A percentile compares a stretch with the other conserved stretches of the same genome.
Evolutionary conservation across 148 eudicot species (phyloP).

Genomic region (Rhododendron williamsianum): DNA sequence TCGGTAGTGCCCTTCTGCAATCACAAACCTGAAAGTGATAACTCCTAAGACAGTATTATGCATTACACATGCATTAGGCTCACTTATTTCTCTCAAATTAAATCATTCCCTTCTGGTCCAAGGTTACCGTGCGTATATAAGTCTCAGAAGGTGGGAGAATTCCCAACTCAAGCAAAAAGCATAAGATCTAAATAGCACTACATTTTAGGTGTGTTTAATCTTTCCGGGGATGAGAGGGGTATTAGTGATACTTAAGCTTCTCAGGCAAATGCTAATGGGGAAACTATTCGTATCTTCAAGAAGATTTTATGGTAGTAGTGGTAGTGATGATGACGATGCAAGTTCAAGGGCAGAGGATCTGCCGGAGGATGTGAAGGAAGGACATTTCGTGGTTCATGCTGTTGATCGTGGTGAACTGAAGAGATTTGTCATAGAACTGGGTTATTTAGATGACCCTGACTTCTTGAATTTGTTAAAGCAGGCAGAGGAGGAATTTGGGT

Average conservation of each 20-base stretch:
- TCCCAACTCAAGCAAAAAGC: not conserved
- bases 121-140: not conserved
- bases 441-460: slow-evolving; percentile 28
- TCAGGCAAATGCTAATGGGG: not conserved
- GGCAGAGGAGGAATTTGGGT: slow-evolving; percentile 51
- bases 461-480: slow-evolving; percentile 35
- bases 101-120: not conserved
- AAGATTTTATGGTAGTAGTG: not conserved
- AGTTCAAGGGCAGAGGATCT: slow-evolving; percentile 6
- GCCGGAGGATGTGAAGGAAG: slow-evolving; percentile 21
- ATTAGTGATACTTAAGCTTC: not conserved
- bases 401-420: not conserved
- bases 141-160: not conserved
- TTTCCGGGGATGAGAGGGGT: not conserved
- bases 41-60: not conserved
- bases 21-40: not conserved
- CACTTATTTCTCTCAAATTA: not conserved
- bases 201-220: not conserved
- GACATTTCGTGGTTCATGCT: slow-evolving; percentile 29
- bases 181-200: not conserved
- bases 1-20: not conserved
- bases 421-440: slow-evolving; percentile 37
- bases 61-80: not conserved
- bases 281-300: not conserved
- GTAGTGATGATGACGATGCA: not conserved